phyloP scores from a whole-genome alignment of 257 asterid species.

The Nicotiana noctiflora region DNA sequence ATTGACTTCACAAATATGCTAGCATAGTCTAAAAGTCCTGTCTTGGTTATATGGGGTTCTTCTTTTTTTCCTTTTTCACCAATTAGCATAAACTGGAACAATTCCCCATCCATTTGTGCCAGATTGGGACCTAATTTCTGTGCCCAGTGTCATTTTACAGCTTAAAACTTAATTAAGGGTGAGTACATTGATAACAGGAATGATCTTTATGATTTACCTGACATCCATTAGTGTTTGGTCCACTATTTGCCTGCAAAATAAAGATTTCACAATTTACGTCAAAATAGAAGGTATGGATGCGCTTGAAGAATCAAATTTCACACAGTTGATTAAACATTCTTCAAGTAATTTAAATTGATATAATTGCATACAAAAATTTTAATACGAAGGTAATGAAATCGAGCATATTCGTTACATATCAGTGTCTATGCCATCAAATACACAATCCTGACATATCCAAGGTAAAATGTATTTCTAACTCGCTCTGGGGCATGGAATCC shows the following conservation, averaged over 20 bases:
- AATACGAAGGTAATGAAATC: background rate
- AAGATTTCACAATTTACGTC: background rate
- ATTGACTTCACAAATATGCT: background rate
- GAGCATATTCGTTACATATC: background rate
- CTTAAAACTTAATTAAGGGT: background rate
- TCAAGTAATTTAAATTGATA: background rate
- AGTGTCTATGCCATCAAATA: background rate
- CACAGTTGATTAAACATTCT: background rate
- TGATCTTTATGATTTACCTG: conserved; percentile 49
- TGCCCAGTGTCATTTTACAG: background rate
- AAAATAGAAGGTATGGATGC: background rate
- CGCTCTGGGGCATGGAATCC: background rate
- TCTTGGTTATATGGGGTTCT: background rate
- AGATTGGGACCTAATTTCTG: background rate
- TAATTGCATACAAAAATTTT: background rate
- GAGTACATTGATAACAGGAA: background rate
- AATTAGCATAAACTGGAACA: background rate
- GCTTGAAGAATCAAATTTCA: background rate
- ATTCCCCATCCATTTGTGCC: background rate
- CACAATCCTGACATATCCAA: background rate
- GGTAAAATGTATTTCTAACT: background rate
- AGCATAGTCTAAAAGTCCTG: background rate
- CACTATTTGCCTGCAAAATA: conserved; percentile 85
- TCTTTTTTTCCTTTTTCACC: background rate
- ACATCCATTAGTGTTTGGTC: conserved; percentile 78